A percentile compares a stretch with the other conserved stretches of the same genome.
Evolutionary conservation across 1,139 yeast species (phyloP).

Genomic region (Pichia sp.): DNA sequence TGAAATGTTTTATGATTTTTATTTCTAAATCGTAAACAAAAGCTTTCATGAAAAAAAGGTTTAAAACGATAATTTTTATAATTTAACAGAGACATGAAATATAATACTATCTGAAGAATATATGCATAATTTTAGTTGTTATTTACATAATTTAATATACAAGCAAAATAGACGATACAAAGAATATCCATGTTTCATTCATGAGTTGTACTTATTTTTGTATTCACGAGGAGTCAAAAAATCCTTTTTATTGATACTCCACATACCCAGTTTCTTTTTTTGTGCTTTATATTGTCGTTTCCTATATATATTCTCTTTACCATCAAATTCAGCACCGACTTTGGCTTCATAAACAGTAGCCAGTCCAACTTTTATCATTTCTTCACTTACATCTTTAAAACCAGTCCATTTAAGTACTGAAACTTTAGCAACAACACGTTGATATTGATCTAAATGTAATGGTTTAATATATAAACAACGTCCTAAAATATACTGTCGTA

Average conservation of each 20-base stretch:
- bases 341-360: slow-evolving; percentile 86
- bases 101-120: too few relatives aligned
- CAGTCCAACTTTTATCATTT: slow-evolving; percentile 77
- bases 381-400: slow-evolving; percentile 71
- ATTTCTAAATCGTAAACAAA: too few relatives aligned
- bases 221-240: slow-evolving; percentile 78
- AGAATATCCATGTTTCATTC: slow-evolving; percentile 1
- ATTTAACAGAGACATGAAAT: too few relatives aligned
- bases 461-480: slow-evolving; percentile 69
- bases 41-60: too few relatives aligned
- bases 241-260: slow-evolving; percentile 44
- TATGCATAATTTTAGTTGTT: too few relatives aligned
- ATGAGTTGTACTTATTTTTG: slow-evolving; percentile 38
- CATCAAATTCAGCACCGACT: slow-evolving; percentile 80
- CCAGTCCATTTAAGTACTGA: slow-evolving; percentile 72
- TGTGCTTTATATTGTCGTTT: slow-evolving; percentile 56
- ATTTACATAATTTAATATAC: too few relatives aligned
- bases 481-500: slow-evolving; percentile 57
- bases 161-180: too few relatives aligned
- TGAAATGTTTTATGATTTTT: too few relatives aligned
- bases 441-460: slow-evolving; percentile 78
- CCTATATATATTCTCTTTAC: slow-evolving; percentile 55
- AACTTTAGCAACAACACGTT: slow-evolving; percentile 80
- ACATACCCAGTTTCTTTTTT: slow-evolving; percentile 55
- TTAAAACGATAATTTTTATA: too few relatives aligned